Base-by-base conservation (phyloP, 345 rosid species). In the Gossypium herbaceum region DNA sequence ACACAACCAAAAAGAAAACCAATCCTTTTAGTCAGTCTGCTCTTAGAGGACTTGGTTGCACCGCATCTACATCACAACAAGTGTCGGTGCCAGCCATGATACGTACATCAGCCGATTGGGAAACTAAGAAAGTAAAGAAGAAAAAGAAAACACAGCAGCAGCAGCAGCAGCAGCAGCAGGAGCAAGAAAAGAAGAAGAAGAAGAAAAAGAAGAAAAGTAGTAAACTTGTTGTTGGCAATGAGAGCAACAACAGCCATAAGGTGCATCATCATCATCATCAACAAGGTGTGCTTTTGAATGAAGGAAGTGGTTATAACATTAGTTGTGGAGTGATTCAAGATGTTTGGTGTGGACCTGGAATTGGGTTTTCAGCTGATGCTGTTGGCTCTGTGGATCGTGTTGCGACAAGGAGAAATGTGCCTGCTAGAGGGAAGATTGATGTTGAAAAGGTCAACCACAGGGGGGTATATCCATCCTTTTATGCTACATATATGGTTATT, bases 291-390 rank as follows among this genome's bases (percentile, higher is more conserved):
- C 43, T 48, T 61, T 20, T 51, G 52, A 74, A 57, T 59, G 73
- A 44, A 52, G 72, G 66, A 24, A 68, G 27, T 50, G 63, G 73
- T n/a, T 56, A 20, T 39, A 67, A 12, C 56, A 81, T 64, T 39
- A 78, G 80, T 19, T 90, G 91, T 76, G 85, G 78, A 48, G 88
- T 85, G 68, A 76, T 76, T 80, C 94, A 87, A 75, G 98, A 90
- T 78, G 97, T 89, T 3, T 92, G 98, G 97, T 94, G 97, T 62
- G 97, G 94, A 8, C 97, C 97, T 16, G 98, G 97, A 59, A 84
- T 93, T 76, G 98, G 94, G 70, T 90, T 91, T 43, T 88, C 94
- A 2, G 83, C 93, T 0, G 98, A 93, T 83, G 91, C 88, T 24
- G 93, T 88, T 44, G 96, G 85, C 48, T 85, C 93, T 3, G 81